phyloP scores from a whole-genome alignment of 2,329 filamentous ascomycete genomes.

The Biscogniauxia mediterranea region DNA sequence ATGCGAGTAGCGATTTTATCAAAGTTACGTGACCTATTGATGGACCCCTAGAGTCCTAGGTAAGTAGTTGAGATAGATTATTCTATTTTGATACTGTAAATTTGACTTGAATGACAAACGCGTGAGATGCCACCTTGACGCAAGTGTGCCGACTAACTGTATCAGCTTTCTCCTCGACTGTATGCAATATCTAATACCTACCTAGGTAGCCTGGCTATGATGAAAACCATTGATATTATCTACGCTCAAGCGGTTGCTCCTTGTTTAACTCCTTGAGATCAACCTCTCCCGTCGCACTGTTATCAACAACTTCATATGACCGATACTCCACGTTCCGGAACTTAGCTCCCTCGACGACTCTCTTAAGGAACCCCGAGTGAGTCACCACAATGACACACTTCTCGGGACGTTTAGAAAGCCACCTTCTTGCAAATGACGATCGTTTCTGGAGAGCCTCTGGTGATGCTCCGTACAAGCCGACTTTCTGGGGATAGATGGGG shows the following conservation, averaged over 20 bases:
- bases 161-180: too few species aligned
- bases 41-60: too few species aligned
- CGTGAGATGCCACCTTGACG: too few species aligned
- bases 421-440: slow-evolving; percentile 27
- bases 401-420: slow-evolving; percentile 30
- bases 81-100: too few species aligned
- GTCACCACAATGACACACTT: slow-evolving; percentile 33
- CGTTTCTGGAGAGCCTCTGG: slow-evolving; percentile 28
- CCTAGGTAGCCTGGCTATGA: background rate
- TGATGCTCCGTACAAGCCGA: slow-evolving; percentile 29
- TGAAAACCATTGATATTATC: background rate
- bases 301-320: slow-evolving; percentile 23
- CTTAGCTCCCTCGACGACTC: slow-evolving; percentile 27
- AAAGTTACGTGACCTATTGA: too few species aligned
- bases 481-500: slow-evolving; percentile 33
- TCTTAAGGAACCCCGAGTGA: slow-evolving; percentile 32
- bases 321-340: slow-evolving; percentile 32
- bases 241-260: slow-evolving; percentile 5
- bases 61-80: too few species aligned
- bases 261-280: slow-evolving; percentile 18
- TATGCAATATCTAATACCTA: too few species aligned
- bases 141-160: too few species aligned
- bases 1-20: too few species aligned
- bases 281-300: slow-evolving; percentile 12
- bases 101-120: too few species aligned